phyloP scores from a whole-genome alignment of 1,284 basidiomycete genomes.

The Mrakiaceae sp. region DNA sequence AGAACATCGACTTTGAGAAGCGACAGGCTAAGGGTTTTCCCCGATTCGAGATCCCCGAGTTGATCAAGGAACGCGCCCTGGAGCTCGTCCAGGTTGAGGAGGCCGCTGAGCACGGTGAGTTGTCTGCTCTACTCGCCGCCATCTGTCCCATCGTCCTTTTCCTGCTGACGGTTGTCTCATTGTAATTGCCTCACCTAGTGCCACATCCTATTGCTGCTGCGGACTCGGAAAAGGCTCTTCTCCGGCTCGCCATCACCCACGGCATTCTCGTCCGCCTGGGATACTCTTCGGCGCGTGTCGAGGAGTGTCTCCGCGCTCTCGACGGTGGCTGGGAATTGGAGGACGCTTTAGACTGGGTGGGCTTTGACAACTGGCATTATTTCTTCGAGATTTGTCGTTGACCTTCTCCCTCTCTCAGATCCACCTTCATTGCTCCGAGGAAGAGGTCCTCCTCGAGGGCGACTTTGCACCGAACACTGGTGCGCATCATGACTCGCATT shows the following conservation, averaged over 20 bases:
- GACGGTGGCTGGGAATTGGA: conserved; percentile 62
- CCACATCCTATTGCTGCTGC: background rate
- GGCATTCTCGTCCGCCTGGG: conserved; percentile 75
- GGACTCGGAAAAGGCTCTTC: conserved; percentile 56
- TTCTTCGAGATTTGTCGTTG: conserved; percentile 10
- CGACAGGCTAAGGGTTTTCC: conserved; percentile 59
- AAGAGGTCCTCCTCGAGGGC: conserved; percentile 42
- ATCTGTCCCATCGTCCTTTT: no score
- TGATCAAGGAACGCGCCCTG: conserved; percentile 51
- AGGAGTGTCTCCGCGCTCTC: conserved; percentile 54
- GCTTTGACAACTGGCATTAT: background rate
- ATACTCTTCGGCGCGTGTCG: conserved; percentile 57
- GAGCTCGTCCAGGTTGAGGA: conserved; percentile 39
- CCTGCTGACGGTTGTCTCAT: background rate
- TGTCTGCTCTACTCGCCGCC: background rate
- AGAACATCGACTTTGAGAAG: conserved; percentile 77
- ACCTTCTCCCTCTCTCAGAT: conserved; percentile 41
- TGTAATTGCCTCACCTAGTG: background rate
- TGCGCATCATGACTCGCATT: background rate
- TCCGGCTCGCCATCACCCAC: conserved; percentile 65
- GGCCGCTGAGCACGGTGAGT: conserved; percentile 25
- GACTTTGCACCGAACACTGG: conserved; percentile 22
- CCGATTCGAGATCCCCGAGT: conserved; percentile 51
- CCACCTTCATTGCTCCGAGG: conserved; percentile 53
- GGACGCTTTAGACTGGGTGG: conserved; percentile 84